Conservation (phyloP, 2,329 filamentous ascomycete genomes). For the Penicillium griseofulvum region DNA sequence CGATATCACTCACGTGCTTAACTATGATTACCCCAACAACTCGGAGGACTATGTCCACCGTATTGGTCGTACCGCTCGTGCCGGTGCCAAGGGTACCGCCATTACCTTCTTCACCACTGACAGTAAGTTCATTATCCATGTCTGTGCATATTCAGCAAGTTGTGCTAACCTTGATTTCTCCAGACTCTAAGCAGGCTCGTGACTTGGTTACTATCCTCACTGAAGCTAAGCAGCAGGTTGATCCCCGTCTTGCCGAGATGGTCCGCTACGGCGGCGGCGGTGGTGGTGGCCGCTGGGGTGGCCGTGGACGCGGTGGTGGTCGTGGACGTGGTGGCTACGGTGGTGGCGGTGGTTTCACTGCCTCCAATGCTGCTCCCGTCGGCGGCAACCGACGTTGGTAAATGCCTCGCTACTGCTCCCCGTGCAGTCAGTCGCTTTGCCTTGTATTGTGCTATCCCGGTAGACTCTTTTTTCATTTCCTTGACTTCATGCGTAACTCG, state of each 20-base stretch:
- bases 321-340: constrained; percentile 52
- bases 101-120: constrained; percentile 99
- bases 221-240: constrained; percentile 97
- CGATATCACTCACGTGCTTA: constrained; percentile 99
- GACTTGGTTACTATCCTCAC: constrained; percentile 89
- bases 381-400: constrained; percentile 59
- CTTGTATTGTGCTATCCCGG: constrained; percentile 29
- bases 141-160: constrained; percentile 3
- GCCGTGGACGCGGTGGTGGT: constrained; percentile 63
- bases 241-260: constrained; percentile 95
- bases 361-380: constrained; percentile 58
- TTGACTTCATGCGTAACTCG: constrained; percentile 34
- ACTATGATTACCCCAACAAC: constrained; percentile 99
- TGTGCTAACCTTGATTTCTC: constrained; percentile 13
- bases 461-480: constrained; percentile 29
- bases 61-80: constrained; percentile 67
- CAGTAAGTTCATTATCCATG: constrained; percentile 64
- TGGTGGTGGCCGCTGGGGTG: constrained; percentile 64
- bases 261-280: constrained; percentile 84
- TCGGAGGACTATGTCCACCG: constrained; percentile 69
- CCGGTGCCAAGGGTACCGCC: constrained; percentile 87
- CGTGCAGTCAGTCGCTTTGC: constrained; percentile 22
- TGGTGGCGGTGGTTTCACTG: constrained; percentile 53
- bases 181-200: constrained; percentile 91
- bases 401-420: constrained; percentile 20